Percentiles rank a stretch among this genome's conserved stretches.
These are phyloP conservation scores for Gyromitra esculenta DNA, from an alignment of 2,329 filamentous ascomycete species.

Conservation along the genomic window DNA sequence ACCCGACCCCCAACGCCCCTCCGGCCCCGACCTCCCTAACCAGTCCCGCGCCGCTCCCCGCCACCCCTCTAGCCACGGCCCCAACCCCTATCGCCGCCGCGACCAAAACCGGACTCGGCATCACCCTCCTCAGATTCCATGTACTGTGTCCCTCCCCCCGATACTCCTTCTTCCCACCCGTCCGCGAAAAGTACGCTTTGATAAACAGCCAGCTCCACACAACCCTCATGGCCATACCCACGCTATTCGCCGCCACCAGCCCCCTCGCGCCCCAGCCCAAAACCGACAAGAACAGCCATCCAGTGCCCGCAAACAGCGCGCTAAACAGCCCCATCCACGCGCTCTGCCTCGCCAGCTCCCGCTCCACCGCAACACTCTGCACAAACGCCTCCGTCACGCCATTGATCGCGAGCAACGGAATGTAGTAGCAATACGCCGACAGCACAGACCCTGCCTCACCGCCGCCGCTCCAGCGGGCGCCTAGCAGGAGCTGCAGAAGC, in stretches of 20 bases:
- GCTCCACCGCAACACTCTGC: conserved; percentile 79
- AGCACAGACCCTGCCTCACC: conserved; percentile 79
- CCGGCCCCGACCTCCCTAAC: conserved; percentile 43
- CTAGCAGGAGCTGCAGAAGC: conserved; percentile 78
- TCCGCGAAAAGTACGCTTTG: conserved; percentile 67
- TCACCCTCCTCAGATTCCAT: conserved; percentile 33
- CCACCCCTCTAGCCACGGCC: conserved; percentile 53
- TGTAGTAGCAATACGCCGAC: conserved; percentile 86
- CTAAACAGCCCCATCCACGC: conserved; percentile 75
- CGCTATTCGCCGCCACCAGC: conserved; percentile 83
- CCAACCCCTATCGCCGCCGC: conserved; percentile 51
- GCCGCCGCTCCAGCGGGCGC: conserved; percentile 76
- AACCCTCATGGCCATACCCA: conserved; percentile 90
- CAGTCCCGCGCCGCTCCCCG: conserved; percentile 36
- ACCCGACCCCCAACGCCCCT: conserved; percentile 37
- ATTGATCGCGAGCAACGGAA: conserved; percentile 90
- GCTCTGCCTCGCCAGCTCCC: conserved; percentile 79
- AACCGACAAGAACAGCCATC: conserved; percentile 78
- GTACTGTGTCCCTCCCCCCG: neutral
- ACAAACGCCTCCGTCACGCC: conserved; percentile 94
- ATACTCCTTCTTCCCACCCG: conserved; percentile 5
- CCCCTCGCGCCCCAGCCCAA: conserved; percentile 78
- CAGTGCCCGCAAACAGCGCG: conserved; percentile 81
- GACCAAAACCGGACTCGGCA: conserved; percentile 53
- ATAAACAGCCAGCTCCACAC: conserved; percentile 83